Conservation (phyloP, 306 rosid genomes). For the Carpinus viminea region DNA sequence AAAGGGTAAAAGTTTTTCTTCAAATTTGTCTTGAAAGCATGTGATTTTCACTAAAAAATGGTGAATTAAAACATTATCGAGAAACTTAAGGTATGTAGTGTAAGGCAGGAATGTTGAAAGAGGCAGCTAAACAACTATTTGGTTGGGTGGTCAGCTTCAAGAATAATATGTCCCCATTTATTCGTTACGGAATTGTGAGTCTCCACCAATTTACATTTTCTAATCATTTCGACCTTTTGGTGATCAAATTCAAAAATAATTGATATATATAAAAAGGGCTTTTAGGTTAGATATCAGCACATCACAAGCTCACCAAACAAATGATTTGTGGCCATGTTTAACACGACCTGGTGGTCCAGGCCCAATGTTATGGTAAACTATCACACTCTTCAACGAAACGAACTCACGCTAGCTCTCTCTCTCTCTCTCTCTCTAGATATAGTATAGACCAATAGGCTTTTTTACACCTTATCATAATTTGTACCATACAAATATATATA, state of each 20-base stretch:
- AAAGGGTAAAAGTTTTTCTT: no score
- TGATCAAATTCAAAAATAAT: slow-evolving; percentile 1
- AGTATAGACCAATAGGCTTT: no score
- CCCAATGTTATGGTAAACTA: slow-evolving; percentile 37
- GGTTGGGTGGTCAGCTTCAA: slow-evolving; percentile 67
- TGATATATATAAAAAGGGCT: not conserved
- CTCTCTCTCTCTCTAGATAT: no score
- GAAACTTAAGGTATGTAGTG: not conserved
- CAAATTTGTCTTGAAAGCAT: no score
- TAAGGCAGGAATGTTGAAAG: slow-evolving; percentile 20
- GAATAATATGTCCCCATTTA: slow-evolving; percentile 36
- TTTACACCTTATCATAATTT: no score
- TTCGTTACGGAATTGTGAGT: slow-evolving; percentile 40
- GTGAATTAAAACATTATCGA: not conserved
- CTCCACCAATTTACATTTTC: slow-evolving; percentile 44
- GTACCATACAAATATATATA: no score
- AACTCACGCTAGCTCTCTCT: slow-evolving; percentile 4
- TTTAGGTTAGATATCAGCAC: slow-evolving; percentile 49
- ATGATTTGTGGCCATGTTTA: slow-evolving; percentile 31
- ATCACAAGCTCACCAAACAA: slow-evolving; percentile 20
- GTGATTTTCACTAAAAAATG: no score
- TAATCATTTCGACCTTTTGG: slow-evolving; percentile 28
- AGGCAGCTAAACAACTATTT: slow-evolving; percentile 47
- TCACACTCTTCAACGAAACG: slow-evolving; percentile 40
- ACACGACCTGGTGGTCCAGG: slow-evolving; percentile 5